Evolutionary conservation across 2,329 filamentous ascomycete species (phyloP), one percentile per base, ranked within the genome.

Genomic region (Xylariaceae sp.): DNA sequence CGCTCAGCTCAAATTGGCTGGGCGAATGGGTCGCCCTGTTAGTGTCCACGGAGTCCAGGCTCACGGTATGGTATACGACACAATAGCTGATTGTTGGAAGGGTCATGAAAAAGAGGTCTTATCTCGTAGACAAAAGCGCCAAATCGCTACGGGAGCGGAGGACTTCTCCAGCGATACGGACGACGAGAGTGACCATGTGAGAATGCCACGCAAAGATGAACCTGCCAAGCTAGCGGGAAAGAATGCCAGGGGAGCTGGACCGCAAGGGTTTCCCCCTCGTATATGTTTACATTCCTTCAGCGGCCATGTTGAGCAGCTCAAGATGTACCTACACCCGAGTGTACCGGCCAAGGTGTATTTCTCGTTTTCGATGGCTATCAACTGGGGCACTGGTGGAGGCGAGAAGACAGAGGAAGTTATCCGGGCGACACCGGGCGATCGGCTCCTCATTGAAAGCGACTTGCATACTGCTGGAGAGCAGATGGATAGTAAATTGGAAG

Each of bases 201-300:
- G 16, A 21, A 16, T 22, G 29, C 19, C 29, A 9, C 32, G 19
- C 10, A 46, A 45, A 18, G 15, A 13, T 3, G 40, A 32, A 2
- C 10, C 36, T n/a, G 29, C 30, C n/a, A 52, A 41, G 36, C 42
- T 21, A n/a, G 43, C 16, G 12, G 49, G 13, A 8, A 43, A 36
- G 30, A 39, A 32, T n/a, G 21, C 50, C 29, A 37, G 43, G 47
- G 52, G 55, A 16, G 45, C 36, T 32, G 63, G 60, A 18, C 62
- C 75, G 1, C 84, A 79, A 55, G 86, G 88, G 0, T 97, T 87
- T 62, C 92, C 94, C 3, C 91, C 92, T 0, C 78, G 92, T 8
- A 86, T 97, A 67, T 99, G 94, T 67, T 81, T 99, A 55, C 94
- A 99, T 71, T 96, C 92, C 0, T 99, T 91, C 71, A 95, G 88